Percentiles rank a stretch among this genome's conserved stretches.
phyloP scores from a whole-genome alignment of 2,329 filamentous ascomycete species.

The Talaromyces atroroseus region DNA sequence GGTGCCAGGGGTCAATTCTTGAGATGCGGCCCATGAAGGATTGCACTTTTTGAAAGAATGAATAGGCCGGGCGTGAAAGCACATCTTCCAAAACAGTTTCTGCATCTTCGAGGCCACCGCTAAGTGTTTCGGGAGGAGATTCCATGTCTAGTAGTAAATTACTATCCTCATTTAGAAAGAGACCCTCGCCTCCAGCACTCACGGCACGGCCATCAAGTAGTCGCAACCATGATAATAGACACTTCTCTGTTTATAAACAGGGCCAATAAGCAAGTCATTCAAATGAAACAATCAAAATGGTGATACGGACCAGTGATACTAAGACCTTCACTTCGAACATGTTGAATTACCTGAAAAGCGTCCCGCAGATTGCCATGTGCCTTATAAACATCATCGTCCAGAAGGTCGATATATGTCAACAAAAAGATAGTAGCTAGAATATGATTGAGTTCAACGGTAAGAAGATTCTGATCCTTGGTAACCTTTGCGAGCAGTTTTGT shows the following conservation, averaged over 20 bases:
- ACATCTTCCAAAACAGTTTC: constrained; percentile 52
- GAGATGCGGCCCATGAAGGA: constrained; percentile 55
- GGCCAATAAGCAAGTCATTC: neutral
- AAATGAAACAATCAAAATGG: neutral
- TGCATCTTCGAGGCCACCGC: constrained; percentile 16
- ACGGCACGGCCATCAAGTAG: constrained; percentile 53
- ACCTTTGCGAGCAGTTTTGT: constrained; percentile 12
- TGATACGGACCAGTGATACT: constrained; percentile 7
- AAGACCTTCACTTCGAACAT: constrained; percentile 28
- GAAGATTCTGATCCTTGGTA: constrained; percentile 2
- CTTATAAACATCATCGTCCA: constrained; percentile 40
- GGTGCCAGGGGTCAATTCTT: constrained; percentile 53
- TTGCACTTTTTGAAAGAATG: constrained; percentile 56
- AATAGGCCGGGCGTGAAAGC: constrained; percentile 51
- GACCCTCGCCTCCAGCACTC: constrained; percentile 51
- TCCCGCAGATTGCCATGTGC: constrained; percentile 48
- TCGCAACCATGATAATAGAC: constrained; percentile 51
- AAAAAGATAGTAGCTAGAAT: constrained; percentile 51
- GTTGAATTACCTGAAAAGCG: constrained; percentile 46
- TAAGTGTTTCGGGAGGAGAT: constrained; percentile 20
- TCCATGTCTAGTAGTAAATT: constrained; percentile 7
- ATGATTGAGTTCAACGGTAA: constrained; percentile 29
- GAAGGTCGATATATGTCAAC: constrained; percentile 50
- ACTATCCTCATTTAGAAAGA: constrained; percentile 49
- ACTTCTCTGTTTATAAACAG: constrained; percentile 39